Percentiles rank a stretch among this genome's conserved stretches.
Conservation (phyloP, 441 rosid genomes). For the Geranium incanum region DNA sequence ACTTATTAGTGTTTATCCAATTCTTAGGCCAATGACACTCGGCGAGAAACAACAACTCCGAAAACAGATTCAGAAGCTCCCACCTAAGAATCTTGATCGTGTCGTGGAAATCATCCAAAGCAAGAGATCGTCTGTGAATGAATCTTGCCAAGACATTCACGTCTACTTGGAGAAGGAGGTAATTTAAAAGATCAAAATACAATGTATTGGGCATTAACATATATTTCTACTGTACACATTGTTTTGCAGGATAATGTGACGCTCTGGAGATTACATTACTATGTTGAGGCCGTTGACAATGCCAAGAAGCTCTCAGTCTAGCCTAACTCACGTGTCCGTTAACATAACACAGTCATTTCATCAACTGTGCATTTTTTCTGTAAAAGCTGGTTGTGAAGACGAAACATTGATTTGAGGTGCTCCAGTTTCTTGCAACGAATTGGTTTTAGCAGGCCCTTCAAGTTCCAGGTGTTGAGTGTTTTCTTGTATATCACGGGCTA, state of each 20-base stretch:
- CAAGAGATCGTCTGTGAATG: slow-evolving; percentile 15
- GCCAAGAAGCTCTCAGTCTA: slow-evolving; percentile 18
- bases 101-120: slow-evolving; percentile 38
- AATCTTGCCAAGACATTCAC: slow-evolving; percentile 23
- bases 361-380: background rate
- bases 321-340: background rate
- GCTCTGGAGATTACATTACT: slow-evolving; percentile 43
- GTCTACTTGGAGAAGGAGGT: slow-evolving; percentile 47
- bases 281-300: slow-evolving; percentile 34
- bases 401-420: too few relatives aligned
- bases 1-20: slow-evolving; percentile 5
- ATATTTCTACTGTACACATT: background rate
- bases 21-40: slow-evolving; percentile 45
- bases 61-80: slow-evolving; percentile 39
- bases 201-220: background rate
- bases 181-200: slow-evolving; percentile 8
- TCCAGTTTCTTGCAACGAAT: too few relatives aligned
- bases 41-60: slow-evolving; percentile 41
- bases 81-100: slow-evolving; percentile 38
- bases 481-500: too few relatives aligned
- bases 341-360: background rate
- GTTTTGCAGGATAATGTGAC: slow-evolving; percentile 38
- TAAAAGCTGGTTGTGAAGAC: too few relatives aligned
- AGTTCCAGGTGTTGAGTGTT: too few relatives aligned
- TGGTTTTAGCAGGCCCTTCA: too few relatives aligned